Conservation (phyloP, 805 yeast species). For the Candida dajiaensis region DNA sequence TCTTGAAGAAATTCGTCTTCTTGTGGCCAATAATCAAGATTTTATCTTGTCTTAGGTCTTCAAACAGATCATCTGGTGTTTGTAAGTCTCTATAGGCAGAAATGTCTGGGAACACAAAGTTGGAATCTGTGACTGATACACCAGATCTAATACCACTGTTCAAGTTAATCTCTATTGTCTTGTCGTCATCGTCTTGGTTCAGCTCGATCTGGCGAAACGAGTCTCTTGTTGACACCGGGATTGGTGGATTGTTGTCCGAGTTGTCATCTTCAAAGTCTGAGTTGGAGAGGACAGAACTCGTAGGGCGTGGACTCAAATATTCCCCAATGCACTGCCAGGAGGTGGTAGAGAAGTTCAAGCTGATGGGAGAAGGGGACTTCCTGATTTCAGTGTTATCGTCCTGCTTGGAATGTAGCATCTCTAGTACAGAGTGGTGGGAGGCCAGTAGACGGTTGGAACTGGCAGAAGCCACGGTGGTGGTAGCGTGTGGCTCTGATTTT, state of each 20-base stretch:
- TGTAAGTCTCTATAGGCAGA: neutral
- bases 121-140: slow-evolving; percentile 3
- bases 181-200: slow-evolving; percentile 14
- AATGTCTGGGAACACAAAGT: slow-evolving; percentile 19
- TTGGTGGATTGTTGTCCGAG: neutral
- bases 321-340: slow-evolving; percentile 22
- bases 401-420: slow-evolving; percentile 14
- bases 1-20: slow-evolving; percentile 15
- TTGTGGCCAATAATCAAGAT: slow-evolving; percentile 23
- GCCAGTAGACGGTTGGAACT: slow-evolving; percentile 15
- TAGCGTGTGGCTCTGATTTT: slow-evolving; percentile 4
- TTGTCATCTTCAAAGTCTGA: slow-evolving; percentile 25
- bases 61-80: neutral
- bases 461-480: neutral
- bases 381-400: neutral
- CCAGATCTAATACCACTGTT: slow-evolving; percentile 9
- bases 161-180: slow-evolving; percentile 21
- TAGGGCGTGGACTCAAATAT: slow-evolving; percentile 18
- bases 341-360: slow-evolving; percentile 19
- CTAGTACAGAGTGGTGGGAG: slow-evolving; percentile 22
- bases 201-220: neutral
- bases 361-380: neutral
- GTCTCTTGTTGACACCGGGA: neutral
- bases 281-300: slow-evolving; percentile 24
- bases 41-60: slow-evolving; percentile 5